These are phyloP conservation scores for Fraxinus pennsylvanica DNA, from an alignment of 257 asterid genomes.

Conservation along the genomic window DNA sequence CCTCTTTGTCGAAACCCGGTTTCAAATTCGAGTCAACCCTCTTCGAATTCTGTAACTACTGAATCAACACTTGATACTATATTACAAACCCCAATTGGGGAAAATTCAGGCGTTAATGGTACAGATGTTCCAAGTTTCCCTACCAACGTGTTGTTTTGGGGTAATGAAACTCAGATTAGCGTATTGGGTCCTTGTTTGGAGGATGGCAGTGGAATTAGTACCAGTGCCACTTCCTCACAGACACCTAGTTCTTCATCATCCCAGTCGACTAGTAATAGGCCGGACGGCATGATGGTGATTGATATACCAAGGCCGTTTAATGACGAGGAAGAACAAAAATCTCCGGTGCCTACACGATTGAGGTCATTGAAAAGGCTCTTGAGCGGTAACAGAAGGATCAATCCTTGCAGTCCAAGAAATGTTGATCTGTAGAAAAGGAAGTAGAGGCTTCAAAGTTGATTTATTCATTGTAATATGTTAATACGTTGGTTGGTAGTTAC, in stretches of 20 bases:
- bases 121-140: slow-evolving; percentile 59
- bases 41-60: neutral
- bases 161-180: slow-evolving; percentile 68
- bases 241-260: slow-evolving; percentile 35
- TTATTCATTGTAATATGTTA: slow-evolving; percentile 4
- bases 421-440: slow-evolving; percentile 30
- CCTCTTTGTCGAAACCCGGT: slow-evolving; percentile 77
- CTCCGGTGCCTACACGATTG: slow-evolving; percentile 52
- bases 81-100: slow-evolving; percentile 33
- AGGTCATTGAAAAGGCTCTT: slow-evolving; percentile 73
- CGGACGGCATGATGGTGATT: slow-evolving; percentile 43
- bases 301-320: slow-evolving; percentile 53
- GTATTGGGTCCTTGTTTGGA: slow-evolving; percentile 47
- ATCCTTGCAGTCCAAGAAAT: slow-evolving; percentile 54
- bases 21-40: slow-evolving; percentile 25
- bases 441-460: slow-evolving; percentile 35
- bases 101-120: slow-evolving; percentile 18
- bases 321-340: slow-evolving; percentile 69
- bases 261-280: slow-evolving; percentile 34
- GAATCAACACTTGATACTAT: slow-evolving; percentile 32
- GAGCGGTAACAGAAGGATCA: slow-evolving; percentile 66
- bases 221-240: slow-evolving; percentile 36
- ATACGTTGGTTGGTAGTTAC: neutral
- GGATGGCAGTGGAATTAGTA: slow-evolving; percentile 25
- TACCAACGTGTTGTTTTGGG: slow-evolving; percentile 80